Conservation (phyloP, 768 basidiomycete genomes). For the Leccinum imitatum region DNA sequence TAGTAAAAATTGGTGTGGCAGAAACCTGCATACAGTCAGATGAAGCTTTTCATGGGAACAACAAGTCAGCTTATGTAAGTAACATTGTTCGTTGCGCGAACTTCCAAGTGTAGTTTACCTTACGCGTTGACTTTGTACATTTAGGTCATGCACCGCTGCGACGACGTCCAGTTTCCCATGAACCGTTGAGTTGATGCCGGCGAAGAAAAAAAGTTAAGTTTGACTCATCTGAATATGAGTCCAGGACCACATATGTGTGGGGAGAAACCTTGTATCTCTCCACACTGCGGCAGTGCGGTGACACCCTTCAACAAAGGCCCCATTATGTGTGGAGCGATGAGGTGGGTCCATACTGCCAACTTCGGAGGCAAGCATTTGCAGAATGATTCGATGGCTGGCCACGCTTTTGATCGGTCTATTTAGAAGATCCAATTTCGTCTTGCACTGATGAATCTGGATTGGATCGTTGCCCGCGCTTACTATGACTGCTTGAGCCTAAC, state of each 20-base stretch:
- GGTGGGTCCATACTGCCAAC: not conserved
- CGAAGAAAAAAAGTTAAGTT: constrained; percentile 2
- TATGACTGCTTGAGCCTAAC: not conserved
- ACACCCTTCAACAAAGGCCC: not conserved
- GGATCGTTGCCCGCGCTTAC: constrained; percentile 7
- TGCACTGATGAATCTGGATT: constrained; percentile 3
- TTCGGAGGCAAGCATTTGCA: not conserved
- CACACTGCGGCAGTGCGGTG: not conserved
- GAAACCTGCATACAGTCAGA: not conserved
- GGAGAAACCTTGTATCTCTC: not conserved
- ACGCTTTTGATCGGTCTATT: not conserved
- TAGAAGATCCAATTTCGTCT: constrained; percentile 8
- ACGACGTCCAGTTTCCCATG: not conserved
- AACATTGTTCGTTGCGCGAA: not conserved
- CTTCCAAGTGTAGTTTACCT: not conserved
- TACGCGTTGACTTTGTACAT: not conserved
- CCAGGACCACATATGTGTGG: not conserved
- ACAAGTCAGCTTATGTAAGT: not conserved
- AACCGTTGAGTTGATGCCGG: not conserved
- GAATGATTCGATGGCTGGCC: not conserved
- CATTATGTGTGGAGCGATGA: not conserved
- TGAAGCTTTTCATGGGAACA: not conserved
- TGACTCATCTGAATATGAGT: constrained; percentile 4
- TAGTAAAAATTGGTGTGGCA: constrained; percentile 10
- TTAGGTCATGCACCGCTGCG: not conserved